Evolutionary conservation across 139 green algal species (phyloP).

Genomic region (Chloropicon primus): DNA sequence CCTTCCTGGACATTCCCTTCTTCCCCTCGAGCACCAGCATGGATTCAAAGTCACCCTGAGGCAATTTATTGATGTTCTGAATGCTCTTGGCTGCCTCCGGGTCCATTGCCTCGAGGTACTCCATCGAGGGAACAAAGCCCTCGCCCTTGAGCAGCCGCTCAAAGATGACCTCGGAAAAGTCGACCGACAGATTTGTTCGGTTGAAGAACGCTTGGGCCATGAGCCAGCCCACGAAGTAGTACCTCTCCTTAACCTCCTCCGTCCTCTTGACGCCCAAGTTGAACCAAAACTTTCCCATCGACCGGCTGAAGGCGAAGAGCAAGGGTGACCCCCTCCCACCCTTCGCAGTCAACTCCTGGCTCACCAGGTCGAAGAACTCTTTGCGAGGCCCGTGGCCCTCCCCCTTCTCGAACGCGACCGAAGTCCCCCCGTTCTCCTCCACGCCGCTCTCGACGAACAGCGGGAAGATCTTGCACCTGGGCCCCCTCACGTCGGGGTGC

Average conservation of each 20-base stretch:
- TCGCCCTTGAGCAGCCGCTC: slow-evolving; percentile 15
- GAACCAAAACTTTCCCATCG: slow-evolving; percentile 30
- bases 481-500: background rate
- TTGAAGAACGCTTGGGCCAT: slow-evolving; percentile 32
- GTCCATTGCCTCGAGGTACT: slow-evolving; percentile 29
- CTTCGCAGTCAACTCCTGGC: background rate
- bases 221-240: slow-evolving; percentile 33
- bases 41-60: background rate
- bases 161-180: slow-evolving; percentile 27
- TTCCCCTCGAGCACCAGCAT: slow-evolving; percentile 32
- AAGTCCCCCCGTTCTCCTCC: background rate
- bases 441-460: background rate
- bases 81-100: slow-evolving; percentile 23
- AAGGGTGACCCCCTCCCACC: background rate
- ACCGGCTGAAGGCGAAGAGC: slow-evolving; percentile 26
- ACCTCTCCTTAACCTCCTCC: slow-evolving; percentile 5
- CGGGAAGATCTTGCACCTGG: background rate
- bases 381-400: slow-evolving; percentile 45
- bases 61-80: slow-evolving; percentile 13
- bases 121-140: slow-evolving; percentile 15
- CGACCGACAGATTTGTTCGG: slow-evolving; percentile 20
- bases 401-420: slow-evolving; percentile 26
- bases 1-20: slow-evolving; percentile 5
- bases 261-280: slow-evolving; percentile 23
- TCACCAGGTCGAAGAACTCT: slow-evolving; percentile 35